These are phyloP conservation scores for Trypanosomatidae sp. DNA, from an alignment of 208 protist genomes.

Conservation along the genomic window DNA sequence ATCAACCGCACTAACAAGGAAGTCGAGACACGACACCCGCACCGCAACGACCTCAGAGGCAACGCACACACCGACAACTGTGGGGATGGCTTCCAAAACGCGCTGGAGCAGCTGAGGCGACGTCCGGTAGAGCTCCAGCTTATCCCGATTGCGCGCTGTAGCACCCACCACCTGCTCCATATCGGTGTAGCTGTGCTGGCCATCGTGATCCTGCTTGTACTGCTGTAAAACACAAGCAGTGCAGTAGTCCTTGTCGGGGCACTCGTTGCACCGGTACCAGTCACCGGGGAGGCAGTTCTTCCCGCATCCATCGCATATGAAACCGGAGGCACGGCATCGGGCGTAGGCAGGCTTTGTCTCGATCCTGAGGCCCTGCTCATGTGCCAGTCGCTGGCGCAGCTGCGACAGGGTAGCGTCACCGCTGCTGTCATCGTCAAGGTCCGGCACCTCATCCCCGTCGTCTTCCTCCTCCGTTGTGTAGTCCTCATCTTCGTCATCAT, in stretches of 20 bases:
- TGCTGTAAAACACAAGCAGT: constrained; percentile 54
- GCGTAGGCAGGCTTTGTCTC: constrained; percentile 33
- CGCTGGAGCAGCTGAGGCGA: constrained; percentile 48
- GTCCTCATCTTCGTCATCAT: constrained; percentile 32
- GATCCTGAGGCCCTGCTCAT: constrained; percentile 33
- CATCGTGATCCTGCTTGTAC: constrained; percentile 36
- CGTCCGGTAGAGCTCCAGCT: constrained; percentile 38
- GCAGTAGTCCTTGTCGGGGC: constrained; percentile 76
- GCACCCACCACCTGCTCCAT: constrained; percentile 45
- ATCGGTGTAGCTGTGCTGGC: constrained; percentile 72
- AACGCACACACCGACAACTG: constrained; percentile 54
- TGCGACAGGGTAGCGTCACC: constrained; percentile 1
- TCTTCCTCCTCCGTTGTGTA: constrained; percentile 40
- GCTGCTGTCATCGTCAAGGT: background rate
- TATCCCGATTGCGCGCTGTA: constrained; percentile 27
- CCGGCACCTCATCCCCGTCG: constrained; percentile 1
- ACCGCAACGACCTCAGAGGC: constrained; percentile 58
- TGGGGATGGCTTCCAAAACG: constrained; percentile 58
- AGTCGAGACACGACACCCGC: constrained; percentile 41
- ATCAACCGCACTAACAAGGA: constrained; percentile 62
- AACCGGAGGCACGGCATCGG: constrained; percentile 27
- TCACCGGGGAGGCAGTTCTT: constrained; percentile 41
- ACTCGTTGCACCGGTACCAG: constrained; percentile 89
- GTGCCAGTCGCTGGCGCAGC: constrained; percentile 32
- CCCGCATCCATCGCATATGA: constrained; percentile 68